Base-by-base conservation (phyloP, 1,284 basidiomycete genomes). In the Rugosomyces carneus region DNA sequence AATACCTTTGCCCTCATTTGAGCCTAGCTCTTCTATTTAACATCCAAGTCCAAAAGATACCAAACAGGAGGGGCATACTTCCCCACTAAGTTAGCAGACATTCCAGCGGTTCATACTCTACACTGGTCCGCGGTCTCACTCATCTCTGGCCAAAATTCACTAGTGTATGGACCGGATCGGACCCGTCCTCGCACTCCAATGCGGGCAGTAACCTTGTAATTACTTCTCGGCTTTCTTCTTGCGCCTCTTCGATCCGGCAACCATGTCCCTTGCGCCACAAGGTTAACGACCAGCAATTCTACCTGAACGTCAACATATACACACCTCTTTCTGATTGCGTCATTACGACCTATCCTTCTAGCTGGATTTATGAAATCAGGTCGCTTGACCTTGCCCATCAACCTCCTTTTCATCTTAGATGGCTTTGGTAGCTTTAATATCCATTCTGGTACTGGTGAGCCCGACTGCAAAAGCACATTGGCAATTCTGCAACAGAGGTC, bases 401-500 rank as follows among this genome's bases (percentile, higher is more conserved):
- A 73, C 57, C 78, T 82, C 56, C 87, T 84, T 64, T 89, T 87
- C 72, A 95, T 80, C 67, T 93, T 93, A 2, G 84, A 89, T 1
- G 93, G 90, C 58, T 89, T 93, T 18, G 84, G 87, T 34, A 96
- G 72, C 55, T 87, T 84, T 24, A 87, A 60, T 57, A 95, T 94
- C 89, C 92, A 97, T 18, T 91, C 88, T 0, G 93, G 89, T 0
- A 96, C 92, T 1, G 75, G 66, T 56, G 88, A 93, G 11, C 93
- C 93, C 1, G 91, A 93, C 57, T 93, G 85, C 16, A 89, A 73
- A 56, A 99, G 80, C 13, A 98, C 91, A 59, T 98, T 98, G 42
- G 95, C 95, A 59, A 99, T 90, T 38, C 91, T 93, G 53, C 37
- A 43, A 47, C 32, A 48, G 44, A 32, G 52, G 29, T 5, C 53